Evolutionary conservation across 306 rosid genomes (phyloP), one percentile per base, ranked within the genome.

Genomic region (Carpinus fangiana): DNA sequence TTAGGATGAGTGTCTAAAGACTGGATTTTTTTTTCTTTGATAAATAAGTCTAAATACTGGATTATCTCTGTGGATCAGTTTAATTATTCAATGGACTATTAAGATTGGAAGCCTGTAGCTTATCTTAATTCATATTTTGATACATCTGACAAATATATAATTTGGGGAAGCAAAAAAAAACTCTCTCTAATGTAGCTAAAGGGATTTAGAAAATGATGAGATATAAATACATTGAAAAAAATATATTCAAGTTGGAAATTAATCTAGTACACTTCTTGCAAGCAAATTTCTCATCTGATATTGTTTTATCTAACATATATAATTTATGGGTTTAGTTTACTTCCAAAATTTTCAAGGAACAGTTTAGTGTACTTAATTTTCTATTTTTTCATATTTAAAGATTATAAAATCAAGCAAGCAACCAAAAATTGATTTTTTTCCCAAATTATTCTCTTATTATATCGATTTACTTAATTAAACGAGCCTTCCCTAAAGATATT

Each of bases 201-300:
- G 34, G 45, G 56, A 20, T 69, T 5, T 36, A 23, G 69, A 59
- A 76, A 48, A 12, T 67, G 23, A 34, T 4, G 14, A 70, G 28
- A 60, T 68, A 52, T 59, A 23, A 59, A 74, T 60, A 46, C 50
- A 9, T 55, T 46, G 55, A 17, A 36, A 57, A 28, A 2, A 51
- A 23, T 16, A 18, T 10, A 38, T 38, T 38, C 79, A 36, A 2
- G 38, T 20, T 72, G 78, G 26, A 70, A 8, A 4, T 18, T 78
- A 48, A 36, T 36, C 70, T 57, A 28, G 57, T 76, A 45, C 10
- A 69, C 76, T 66, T 81, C 71, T 76, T 76, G 77, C 76, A 81
- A 83, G 75, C 64, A 81, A 86, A 54, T 70, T 65, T 56, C 34
- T 70, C 83, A 16, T 53, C 70, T 7, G 70, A 55, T 46, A 70